Evolutionary conservation across 1,139 yeast species (phyloP).

Genomic region (Insectozyma bohioensis): DNA sequence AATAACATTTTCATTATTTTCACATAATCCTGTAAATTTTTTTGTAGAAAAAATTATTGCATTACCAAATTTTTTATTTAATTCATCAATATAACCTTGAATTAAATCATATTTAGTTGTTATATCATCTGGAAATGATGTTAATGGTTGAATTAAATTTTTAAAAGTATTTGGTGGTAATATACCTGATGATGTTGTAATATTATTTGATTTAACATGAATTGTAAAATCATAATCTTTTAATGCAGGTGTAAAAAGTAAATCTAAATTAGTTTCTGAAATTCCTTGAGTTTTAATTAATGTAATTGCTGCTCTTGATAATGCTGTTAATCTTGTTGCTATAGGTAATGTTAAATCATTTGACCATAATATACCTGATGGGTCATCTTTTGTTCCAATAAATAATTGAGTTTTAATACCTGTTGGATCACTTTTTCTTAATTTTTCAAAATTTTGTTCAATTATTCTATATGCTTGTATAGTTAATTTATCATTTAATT

Average conservation of each 20-base stretch:
- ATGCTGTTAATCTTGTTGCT: constrained; percentile 83
- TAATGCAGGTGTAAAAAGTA: constrained; percentile 76
- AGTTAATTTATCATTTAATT: constrained; percentile 63
- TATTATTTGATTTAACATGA: constrained; percentile 48
- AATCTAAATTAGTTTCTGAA: constrained; percentile 45
- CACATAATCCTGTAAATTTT: constrained; percentile 48
- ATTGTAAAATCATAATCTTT: constrained; percentile 82
- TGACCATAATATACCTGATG: constrained; percentile 84
- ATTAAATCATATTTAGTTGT: constrained; percentile 55
- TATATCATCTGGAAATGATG: constrained; percentile 47
- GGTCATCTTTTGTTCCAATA: constrained; percentile 78
- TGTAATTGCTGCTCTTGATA: constrained; percentile 72
- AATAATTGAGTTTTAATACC: constrained; percentile 78
- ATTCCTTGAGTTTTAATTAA: constrained; percentile 48
- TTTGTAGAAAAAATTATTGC: constrained; percentile 61
- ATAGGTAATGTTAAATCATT: constrained; percentile 69
- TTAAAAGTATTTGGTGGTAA: constrained; percentile 58
- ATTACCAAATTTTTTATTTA: constrained; percentile 55
- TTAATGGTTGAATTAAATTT: constrained; percentile 50
- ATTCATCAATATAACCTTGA: constrained; percentile 51
- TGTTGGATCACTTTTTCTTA: constrained; percentile 77
- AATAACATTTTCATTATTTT: constrained; percentile 59
- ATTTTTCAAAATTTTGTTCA: constrained; percentile 59
- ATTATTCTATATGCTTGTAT: constrained; percentile 62
- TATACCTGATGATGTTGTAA: constrained; percentile 54